Evolutionary conservation across 495 filamentous ascomycete species (phyloP).

Genomic region (Aspergillus carlsbadensis): DNA sequence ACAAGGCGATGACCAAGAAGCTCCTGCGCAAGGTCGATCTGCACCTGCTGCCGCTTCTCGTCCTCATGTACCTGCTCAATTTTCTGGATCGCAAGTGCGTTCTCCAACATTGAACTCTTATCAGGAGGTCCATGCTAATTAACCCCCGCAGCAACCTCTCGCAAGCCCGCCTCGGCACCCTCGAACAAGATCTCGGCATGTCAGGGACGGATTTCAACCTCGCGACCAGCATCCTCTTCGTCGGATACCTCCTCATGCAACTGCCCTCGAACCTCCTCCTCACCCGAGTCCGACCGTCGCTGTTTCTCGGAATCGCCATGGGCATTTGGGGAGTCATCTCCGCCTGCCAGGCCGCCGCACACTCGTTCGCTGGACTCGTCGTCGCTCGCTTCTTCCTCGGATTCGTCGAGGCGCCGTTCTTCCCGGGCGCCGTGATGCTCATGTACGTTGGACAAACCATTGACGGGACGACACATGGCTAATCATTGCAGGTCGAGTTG

Average conservation of each 20-base stretch:
- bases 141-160: slow-evolving; percentile 33
- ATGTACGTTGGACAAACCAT: slow-evolving; percentile 23
- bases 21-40: slow-evolving; percentile 63
- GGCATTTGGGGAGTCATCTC: slow-evolving; percentile 60
- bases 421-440: slow-evolving; percentile 42
- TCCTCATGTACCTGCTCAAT: slow-evolving; percentile 76
- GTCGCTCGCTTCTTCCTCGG: slow-evolving; percentile 69
- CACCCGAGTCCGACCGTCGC: slow-evolving; percentile 41
- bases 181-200: slow-evolving; percentile 49
- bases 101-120: neutral
- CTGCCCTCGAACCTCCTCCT: slow-evolving; percentile 63
- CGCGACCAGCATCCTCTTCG: slow-evolving; percentile 67
- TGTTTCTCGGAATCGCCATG: slow-evolving; percentile 31
- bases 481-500: slow-evolving; percentile 36
- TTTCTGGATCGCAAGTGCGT: slow-evolving; percentile 67
- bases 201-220: slow-evolving; percentile 52
- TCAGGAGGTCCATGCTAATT: neutral
- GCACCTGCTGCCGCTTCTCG: slow-evolving; percentile 57
- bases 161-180: slow-evolving; percentile 39
- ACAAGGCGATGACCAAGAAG: slow-evolving; percentile 32
- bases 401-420: slow-evolving; percentile 55
- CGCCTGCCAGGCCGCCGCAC: slow-evolving; percentile 55
- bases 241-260: slow-evolving; percentile 59
- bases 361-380: slow-evolving; percentile 58
- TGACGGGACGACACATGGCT: neutral